Evolutionary conservation across 179 eudicot species (phyloP).

Genomic region (Patellifolia procumbens): DNA sequence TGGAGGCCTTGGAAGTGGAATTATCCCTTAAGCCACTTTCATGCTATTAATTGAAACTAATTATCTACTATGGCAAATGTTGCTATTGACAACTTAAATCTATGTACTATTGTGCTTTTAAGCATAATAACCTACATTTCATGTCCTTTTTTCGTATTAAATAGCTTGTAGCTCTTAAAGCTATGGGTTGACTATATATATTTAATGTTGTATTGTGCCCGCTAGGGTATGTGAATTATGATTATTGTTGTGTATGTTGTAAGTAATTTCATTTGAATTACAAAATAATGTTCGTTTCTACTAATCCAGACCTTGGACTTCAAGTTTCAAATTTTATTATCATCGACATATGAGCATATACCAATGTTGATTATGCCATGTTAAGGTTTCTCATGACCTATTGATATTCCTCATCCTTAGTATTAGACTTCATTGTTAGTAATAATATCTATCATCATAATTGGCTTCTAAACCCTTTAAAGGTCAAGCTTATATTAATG

Average conservation of each 20-base stretch:
- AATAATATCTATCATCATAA: too few relatives aligned
- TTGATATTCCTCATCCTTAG: too few relatives aligned
- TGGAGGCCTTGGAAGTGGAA: slow-evolving; percentile 32
- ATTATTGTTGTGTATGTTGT: neutral
- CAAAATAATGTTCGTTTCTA: neutral
- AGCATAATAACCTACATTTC: neutral
- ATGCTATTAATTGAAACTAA: neutral
- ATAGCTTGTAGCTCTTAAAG: neutral
- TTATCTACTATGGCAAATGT: slow-evolving; percentile 6
- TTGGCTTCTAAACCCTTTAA: too few relatives aligned
- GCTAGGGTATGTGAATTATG: slow-evolving; percentile 3
- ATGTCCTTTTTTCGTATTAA: neutral
- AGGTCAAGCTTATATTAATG: too few relatives aligned
- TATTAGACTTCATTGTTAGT: too few relatives aligned
- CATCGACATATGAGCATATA: too few relatives aligned
- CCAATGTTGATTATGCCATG: too few relatives aligned
- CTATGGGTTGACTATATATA: neutral
- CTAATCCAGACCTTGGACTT: too few relatives aligned
- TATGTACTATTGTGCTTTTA: neutral
- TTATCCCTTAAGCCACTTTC: slow-evolving; percentile 19
- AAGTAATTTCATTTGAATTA: neutral
- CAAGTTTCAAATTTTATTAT: too few relatives aligned
- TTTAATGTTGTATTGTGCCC: neutral
- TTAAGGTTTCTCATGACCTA: too few relatives aligned
- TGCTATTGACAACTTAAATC: neutral